Conservation (phyloP, 2,329 filamentous ascomycete species). For the Arthrobotrys sinensis region DNA sequence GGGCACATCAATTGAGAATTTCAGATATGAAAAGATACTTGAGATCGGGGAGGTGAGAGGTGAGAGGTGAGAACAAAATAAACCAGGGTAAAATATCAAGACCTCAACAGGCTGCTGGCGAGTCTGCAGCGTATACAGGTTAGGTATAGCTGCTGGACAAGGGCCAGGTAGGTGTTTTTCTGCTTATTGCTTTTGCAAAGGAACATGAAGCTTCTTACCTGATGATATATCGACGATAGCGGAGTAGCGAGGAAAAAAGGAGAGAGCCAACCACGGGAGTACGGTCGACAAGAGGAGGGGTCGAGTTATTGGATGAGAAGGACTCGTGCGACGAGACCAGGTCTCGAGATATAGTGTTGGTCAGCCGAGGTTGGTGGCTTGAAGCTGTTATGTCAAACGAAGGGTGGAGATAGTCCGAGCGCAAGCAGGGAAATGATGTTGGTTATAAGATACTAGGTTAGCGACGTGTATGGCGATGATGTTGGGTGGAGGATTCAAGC, state of each 20-base stretch:
- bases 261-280: background rate
- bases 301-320: background rate
- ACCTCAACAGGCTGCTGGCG: constrained; percentile 12
- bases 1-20: background rate
- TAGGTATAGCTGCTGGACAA: constrained; percentile 19
- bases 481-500: background rate
- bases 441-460: background rate
- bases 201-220: constrained; percentile 9
- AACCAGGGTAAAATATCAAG: constrained; percentile 26
- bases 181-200: constrained; percentile 3
- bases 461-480: background rate
- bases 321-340: constrained; percentile 23
- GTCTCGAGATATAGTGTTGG: constrained; percentile 21
- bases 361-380: constrained; percentile 26
- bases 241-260: background rate
- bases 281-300: background rate
- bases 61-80: constrained; percentile 1
- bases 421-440: background rate
- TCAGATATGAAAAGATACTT: constrained; percentile 2
- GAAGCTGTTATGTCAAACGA: background rate
- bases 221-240: background rate
- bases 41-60: background rate
- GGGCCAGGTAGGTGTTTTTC: constrained; percentile 20
- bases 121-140: constrained; percentile 3
- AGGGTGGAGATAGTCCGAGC: background rate